Conservation (phyloP, 352 stramenopile species). For the Plasmopara viticola region DNA sequence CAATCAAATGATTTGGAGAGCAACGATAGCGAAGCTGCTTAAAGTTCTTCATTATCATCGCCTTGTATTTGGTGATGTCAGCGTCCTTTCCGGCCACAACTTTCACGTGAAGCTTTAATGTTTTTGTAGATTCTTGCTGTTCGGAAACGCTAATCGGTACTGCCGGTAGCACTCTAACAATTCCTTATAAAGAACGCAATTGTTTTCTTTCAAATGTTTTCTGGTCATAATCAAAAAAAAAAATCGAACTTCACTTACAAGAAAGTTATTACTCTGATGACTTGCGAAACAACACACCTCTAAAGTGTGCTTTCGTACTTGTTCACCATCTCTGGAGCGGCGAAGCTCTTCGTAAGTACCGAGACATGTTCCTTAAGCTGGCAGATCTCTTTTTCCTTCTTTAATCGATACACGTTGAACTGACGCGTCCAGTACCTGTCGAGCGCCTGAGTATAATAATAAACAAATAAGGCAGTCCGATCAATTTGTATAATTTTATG, state of each 20-base stretch:
- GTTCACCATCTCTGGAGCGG: neutral
- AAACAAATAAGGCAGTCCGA: neutral
- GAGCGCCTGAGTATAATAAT: neutral
- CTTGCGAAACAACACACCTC: neutral
- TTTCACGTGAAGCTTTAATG: neutral
- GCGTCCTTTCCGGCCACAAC: neutral
- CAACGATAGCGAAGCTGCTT: neutral
- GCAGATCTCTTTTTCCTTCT: neutral
- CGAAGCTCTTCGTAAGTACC: neutral
- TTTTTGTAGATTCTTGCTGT: neutral
- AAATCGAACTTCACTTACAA: neutral
- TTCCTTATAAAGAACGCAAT: neutral
- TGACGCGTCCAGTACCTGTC: neutral
- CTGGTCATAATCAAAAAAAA: too few species aligned
- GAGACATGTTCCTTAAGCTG: neutral
- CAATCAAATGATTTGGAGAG: neutral
- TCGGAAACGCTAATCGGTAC: neutral
- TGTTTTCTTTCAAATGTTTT: neutral
- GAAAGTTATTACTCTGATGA: neutral
- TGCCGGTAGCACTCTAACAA: neutral
- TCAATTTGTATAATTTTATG: neutral
- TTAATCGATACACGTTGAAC: neutral
- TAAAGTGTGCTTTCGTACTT: conserved; percentile 1
- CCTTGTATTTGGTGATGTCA: neutral
- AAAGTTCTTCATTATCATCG: neutral